Percentiles rank a stretch among this genome's conserved stretches.
phyloP scores from a whole-genome alignment of 495 filamentous ascomycete species.

The Daldinia bambusicola region DNA sequence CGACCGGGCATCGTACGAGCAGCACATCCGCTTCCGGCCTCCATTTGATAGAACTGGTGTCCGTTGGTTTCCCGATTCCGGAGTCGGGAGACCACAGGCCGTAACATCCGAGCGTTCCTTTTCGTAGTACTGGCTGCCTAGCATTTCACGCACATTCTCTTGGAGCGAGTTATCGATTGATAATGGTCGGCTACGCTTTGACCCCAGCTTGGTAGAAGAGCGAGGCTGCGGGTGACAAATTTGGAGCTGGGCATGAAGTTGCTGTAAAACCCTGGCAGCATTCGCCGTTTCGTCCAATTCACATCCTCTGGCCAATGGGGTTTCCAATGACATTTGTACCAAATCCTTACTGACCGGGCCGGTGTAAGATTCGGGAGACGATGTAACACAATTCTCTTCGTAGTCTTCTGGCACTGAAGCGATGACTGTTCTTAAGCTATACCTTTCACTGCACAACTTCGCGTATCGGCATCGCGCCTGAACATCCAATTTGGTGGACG shows the following conservation, averaged over 20 bases:
- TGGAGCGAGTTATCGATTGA: slow-evolving; percentile 76
- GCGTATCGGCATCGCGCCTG: slow-evolving; percentile 86
- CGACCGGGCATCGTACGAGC: slow-evolving; percentile 58
- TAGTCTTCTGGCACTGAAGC: slow-evolving; percentile 63
- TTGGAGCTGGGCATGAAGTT: slow-evolving; percentile 63
- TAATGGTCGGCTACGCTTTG: slow-evolving; percentile 75
- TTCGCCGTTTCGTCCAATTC: slow-evolving; percentile 62
- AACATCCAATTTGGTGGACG: slow-evolving; percentile 75
- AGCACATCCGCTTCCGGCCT: slow-evolving; percentile 70
- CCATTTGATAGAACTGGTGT: slow-evolving; percentile 52
- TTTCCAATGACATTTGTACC: slow-evolving; percentile 62
- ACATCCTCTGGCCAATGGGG: slow-evolving; percentile 55
- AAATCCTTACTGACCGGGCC: slow-evolving; percentile 65
- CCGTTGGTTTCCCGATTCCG: slow-evolving; percentile 44
- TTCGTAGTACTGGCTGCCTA: slow-evolving; percentile 48
- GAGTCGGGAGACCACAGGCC: slow-evolving; percentile 37
- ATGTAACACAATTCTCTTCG: slow-evolving; percentile 65
- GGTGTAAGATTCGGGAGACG: slow-evolving; percentile 71
- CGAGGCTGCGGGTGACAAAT: slow-evolving; percentile 50
- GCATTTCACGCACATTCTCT: slow-evolving; percentile 75
- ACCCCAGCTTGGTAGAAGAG: slow-evolving; percentile 45
- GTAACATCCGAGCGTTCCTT: slow-evolving; percentile 55
- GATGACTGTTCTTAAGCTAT: slow-evolving; percentile 57
- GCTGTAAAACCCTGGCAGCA: slow-evolving; percentile 75
- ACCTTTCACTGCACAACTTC: slow-evolving; percentile 67